Base-by-base conservation (phyloP, 768 basidiomycete genomes). In the Mycena latifolia region DNA sequence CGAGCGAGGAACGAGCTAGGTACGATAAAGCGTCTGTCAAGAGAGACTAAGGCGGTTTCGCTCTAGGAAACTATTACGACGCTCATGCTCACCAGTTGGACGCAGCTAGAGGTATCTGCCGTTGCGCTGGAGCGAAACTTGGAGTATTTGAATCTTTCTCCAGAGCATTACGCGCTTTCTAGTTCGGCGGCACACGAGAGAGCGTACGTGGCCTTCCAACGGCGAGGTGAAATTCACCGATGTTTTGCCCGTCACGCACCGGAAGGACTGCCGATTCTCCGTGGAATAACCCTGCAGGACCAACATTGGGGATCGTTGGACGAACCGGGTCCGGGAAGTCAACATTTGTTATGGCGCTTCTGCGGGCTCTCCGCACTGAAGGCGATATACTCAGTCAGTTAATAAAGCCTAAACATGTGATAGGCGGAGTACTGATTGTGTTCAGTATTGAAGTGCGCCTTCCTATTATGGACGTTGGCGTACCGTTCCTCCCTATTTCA, bases 311-410 rank as follows among this genome's bases (percentile, higher is more conserved):
- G 15, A 57, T 67, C 5, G 57, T 57, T 17, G 66, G 66, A 28
- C 61, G 56, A 22, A 47, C 41, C 5, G 66, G 61, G 2, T 25
- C 53, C 5, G 66, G 66, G 27, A 68, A 68, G 3, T 84, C 85
- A 2, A 70, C 53, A 0, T 84, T 35, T 78, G 86, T 71, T 81
- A 86, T 57, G 73, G 72, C 88, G 74, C 39, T 69, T 3, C 74
- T 79, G 1, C 87, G 88, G 5, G 77, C 73, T 6, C 87, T 90
- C 71, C 67, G 71, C 29, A 78, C 89, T 45, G 88, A 89, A 69
- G 87, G 80, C 73, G 50, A 52, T 73, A 55, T 29, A 18, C 17
- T n/a, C n/a, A n/a, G n/a, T 39, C 11, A 41, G 46, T 22, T 8
- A 61, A 39, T 41, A 15, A 35, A 27, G 27, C 15, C 24, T 17